Conservation (phyloP, 2,329 filamentous ascomycete genomes). For the Fusarium tjaetaba region DNA sequence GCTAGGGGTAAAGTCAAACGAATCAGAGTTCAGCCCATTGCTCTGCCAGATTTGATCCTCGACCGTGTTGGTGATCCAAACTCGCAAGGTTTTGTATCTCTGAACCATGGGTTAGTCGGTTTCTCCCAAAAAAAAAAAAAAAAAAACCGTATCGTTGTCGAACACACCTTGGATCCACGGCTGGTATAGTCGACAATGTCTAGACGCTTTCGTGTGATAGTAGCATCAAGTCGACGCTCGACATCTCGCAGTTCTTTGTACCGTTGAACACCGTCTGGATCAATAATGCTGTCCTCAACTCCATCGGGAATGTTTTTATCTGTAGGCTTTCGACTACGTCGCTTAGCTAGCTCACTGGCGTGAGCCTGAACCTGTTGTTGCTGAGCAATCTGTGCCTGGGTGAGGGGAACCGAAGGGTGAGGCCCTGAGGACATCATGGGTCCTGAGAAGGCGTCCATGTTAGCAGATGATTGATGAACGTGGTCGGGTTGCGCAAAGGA, state of each 20-base stretch:
- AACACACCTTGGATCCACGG: conserved; percentile 72
- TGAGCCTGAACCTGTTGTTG: conserved; percentile 63
- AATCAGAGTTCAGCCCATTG: conserved; percentile 72
- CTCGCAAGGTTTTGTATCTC: conserved; percentile 84
- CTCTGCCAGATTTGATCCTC: conserved; percentile 95
- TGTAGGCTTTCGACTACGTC: conserved; percentile 87
- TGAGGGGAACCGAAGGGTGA: conserved; percentile 62
- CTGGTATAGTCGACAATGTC: conserved; percentile 87
- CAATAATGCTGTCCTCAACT: conserved; percentile 82
- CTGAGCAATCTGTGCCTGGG: conserved; percentile 62
- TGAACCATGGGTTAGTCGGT: conserved; percentile 46
- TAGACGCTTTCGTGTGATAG: conserved; percentile 92
- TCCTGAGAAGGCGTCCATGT: conserved; percentile 45
- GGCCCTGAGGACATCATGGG: conserved; percentile 66
- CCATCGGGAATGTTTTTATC: conserved; percentile 95
- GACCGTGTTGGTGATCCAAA: conserved; percentile 95
- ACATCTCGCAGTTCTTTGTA: conserved; percentile 88
- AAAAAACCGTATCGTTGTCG: not conserved
- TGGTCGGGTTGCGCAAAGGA: not conserved
- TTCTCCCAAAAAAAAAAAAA: not conserved
- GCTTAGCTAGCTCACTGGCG: conserved; percentile 75
- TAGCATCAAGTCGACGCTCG: conserved; percentile 88
- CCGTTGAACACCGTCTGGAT: conserved; percentile 77
- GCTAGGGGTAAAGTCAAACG: conserved; percentile 83
- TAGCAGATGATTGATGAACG: conserved; percentile 7